Evolutionary conservation across 768 basidiomycete species (phyloP).

Genomic region (Pulveroboletus ravenelii): DNA sequence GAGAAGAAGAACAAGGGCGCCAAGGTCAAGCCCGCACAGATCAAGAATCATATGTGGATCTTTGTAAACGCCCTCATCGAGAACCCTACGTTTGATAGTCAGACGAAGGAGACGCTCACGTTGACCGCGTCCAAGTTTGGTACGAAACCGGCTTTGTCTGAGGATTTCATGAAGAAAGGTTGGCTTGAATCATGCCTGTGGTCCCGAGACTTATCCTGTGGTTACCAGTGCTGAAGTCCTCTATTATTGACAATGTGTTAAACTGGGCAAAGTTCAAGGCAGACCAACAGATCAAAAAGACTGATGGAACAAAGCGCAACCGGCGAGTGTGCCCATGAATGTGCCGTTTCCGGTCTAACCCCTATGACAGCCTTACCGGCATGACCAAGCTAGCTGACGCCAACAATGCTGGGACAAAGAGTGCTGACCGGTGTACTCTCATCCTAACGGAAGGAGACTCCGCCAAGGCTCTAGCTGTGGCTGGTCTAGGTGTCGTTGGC

Average conservation of each 20-base stretch:
- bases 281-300: slow-evolving; percentile 93
- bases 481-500: slow-evolving; percentile 91
- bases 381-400: slow-evolving; percentile 93
- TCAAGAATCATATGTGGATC: slow-evolving; percentile 98
- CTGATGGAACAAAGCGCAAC: slow-evolving; percentile 86
- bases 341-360: slow-evolving; percentile 3
- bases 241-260: slow-evolving; percentile 87
- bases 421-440: slow-evolving; percentile 81
- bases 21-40: slow-evolving; percentile 87
- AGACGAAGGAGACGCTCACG: slow-evolving; percentile 95
- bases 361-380: slow-evolving; percentile 65
- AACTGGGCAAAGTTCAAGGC: slow-evolving; percentile 98
- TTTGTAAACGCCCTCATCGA: slow-evolving; percentile 95
- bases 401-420: slow-evolving; percentile 89
- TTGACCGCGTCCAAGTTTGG: slow-evolving; percentile 86
- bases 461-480: slow-evolving; percentile 93
- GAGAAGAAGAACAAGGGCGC: slow-evolving; percentile 97
- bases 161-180: slow-evolving; percentile 98
- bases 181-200: slow-evolving; percentile 12
- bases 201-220: slow-evolving; percentile 1
- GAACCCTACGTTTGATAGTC: slow-evolving; percentile 98
- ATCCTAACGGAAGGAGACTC: slow-evolving; percentile 99
- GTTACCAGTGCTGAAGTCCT: slow-evolving; percentile 71
- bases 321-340: slow-evolving; percentile 44
- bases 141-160: slow-evolving; percentile 74